Evolutionary conservation across 2,329 filamentous ascomycete genomes (phyloP), one percentile per base, ranked within the genome.

Genomic region (Sarocladium kiliense): DNA sequence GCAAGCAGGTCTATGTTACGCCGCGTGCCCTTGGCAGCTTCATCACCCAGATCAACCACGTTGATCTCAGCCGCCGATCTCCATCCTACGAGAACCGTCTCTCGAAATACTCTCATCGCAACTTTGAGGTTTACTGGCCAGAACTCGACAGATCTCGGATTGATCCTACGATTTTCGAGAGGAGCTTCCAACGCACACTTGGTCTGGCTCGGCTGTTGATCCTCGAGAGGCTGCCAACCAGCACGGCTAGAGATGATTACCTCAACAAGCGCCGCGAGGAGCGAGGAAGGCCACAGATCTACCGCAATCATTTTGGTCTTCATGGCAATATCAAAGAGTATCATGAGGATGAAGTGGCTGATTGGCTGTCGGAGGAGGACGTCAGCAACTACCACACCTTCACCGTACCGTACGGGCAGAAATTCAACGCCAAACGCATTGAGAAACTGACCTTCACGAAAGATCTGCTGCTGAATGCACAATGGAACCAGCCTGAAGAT

Each of bases 31-130:
- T 96, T 14, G 84, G 83, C 44, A 86, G 89, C 10, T 93, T 87
- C 68, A 86, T 93, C 65, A 93, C 89, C 0, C 91, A 96, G 69
- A 79, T 84, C 65, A 95, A 96, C 63, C 86, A 85, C 2, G 78
- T 95, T 57, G 91, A 96, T 64, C 77, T 96, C 34, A 85, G 82
- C 3, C 81, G 91, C 19, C 84, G 91, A 41, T 93, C 88, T 18
- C 89, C 90, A 0, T 94, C 89, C 0, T 96, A 96, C 62, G 91
- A 96, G 65, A 95, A 90, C 61, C 85, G 91, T 10, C 77, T 95
- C 12, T 89, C 88, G 16, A 95, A 95, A 68, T 93, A 96, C 68
- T 88, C 87, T 14, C 88, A 88, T 64, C 78, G 90, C 42, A 89
- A 89, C 16, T 96, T 96, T 60, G 91, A 96, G 68, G 82, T 93